Evolutionary conservation across 306 rosid species (phyloP).

Genomic region (Malus fusca): DNA sequence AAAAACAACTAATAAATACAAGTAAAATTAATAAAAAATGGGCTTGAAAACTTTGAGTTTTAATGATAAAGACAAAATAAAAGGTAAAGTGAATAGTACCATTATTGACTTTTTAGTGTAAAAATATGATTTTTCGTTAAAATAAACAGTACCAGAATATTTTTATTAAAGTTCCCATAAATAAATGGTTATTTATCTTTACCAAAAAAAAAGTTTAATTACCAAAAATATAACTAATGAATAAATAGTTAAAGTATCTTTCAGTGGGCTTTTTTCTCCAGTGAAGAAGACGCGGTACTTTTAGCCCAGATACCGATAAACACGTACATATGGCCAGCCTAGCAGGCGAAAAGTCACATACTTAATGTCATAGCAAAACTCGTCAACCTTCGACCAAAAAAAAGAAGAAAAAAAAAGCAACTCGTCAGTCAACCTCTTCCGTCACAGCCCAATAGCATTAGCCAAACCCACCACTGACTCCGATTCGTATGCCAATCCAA

Average conservation of each 20-base stretch:
- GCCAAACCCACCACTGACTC: not conserved
- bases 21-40: too few species aligned
- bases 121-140: too few species aligned
- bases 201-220: too few species aligned
- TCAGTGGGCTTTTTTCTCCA: not conserved
- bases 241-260: not conserved
- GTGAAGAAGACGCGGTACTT: not conserved
- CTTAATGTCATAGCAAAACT: not conserved
- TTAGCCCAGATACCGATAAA: not conserved
- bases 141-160: too few species aligned
- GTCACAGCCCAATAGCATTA: not conserved
- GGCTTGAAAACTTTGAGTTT: too few species aligned
- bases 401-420: not conserved
- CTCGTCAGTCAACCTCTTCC: not conserved
- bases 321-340: not conserved
- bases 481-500: not conserved
- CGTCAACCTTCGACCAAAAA: not conserved
- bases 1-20: too few species aligned
- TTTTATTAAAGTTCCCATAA: too few species aligned
- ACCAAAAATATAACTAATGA: too few species aligned
- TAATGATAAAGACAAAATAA: too few species aligned
- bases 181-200: too few species aligned
- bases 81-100: too few species aligned
- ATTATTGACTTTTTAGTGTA: too few species aligned
- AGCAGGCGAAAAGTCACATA: not conserved